Conservation (phyloP, 176 grass and related monocot genomes). For the Zoysia pacifica region DNA sequence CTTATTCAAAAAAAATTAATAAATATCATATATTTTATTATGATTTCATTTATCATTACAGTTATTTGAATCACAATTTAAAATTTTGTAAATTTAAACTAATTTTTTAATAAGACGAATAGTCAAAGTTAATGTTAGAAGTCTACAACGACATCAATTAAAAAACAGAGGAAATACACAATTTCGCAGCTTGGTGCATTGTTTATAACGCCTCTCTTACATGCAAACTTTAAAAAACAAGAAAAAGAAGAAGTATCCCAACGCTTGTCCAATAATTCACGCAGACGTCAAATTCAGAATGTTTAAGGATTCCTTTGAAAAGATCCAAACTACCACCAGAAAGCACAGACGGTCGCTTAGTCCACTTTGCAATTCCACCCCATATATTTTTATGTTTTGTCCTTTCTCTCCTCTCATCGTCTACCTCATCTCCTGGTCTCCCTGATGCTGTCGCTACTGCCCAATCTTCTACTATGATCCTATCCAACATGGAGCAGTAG, state of each 20-base stretch:
- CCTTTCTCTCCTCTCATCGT: background rate
- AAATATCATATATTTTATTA: no score
- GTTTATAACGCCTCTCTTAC: background rate
- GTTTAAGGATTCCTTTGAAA: background rate
- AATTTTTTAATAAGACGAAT: no score
- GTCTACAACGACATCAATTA: no score
- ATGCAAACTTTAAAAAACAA: constrained; percentile 9
- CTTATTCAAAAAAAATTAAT: no score
- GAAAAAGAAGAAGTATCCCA: background rate
- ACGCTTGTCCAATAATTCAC: constrained; percentile 37
- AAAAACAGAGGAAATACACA: no score
- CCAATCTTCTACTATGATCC: constrained; percentile 2
- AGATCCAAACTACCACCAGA: background rate
- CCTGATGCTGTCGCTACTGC: constrained; percentile 16
- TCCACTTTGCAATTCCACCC: constrained; percentile 28
- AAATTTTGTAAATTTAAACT: no score
- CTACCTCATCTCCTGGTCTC: constrained; percentile 22
- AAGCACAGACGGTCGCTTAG: constrained; percentile 28
- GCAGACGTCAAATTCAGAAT: background rate
- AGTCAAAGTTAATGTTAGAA: no score
- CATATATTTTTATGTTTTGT: constrained; percentile 14
- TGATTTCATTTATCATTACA: no score
- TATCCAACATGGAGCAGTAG: constrained; percentile 17
- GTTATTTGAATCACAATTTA: no score
- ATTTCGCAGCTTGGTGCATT: no score